These are phyloP conservation scores for Saturnispora gosingensis DNA, from an alignment of 805 yeast genomes.

Conservation along the genomic window DNA sequence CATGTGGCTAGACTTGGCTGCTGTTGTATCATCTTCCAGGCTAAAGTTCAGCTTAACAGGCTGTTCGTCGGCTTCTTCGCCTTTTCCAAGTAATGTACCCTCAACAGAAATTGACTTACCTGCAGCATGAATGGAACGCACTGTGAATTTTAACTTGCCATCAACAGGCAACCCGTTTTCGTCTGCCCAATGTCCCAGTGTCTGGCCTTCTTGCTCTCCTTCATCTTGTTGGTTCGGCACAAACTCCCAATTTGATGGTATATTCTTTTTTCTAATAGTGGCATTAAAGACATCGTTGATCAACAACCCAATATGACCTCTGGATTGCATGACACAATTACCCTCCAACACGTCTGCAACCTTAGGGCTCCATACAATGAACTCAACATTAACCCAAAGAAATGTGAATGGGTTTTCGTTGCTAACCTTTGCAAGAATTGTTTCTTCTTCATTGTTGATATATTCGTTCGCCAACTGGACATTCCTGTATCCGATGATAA, in stretches of 20 bases:
- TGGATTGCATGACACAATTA: conserved; percentile 82
- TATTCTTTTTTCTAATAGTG: conserved; percentile 71
- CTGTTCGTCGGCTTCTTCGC: conserved; percentile 31
- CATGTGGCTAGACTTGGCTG: conserved; percentile 26
- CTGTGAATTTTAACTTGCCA: conserved; percentile 71
- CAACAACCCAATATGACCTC: conserved; percentile 86
- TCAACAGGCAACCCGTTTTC: conserved; percentile 63
- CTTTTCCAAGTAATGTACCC: conserved; percentile 65
- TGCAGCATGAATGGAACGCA: conserved; percentile 62
- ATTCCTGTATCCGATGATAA: conserved; percentile 71
- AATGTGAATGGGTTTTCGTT: conserved; percentile 83
- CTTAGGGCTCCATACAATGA: conserved; percentile 84
- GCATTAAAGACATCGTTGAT: conserved; percentile 94
- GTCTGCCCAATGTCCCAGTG: conserved; percentile 82
- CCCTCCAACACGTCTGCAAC: conserved; percentile 87
- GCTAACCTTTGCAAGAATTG: conserved; percentile 55
- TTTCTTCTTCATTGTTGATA: conserved; percentile 22
- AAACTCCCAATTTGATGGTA: conserved; percentile 83
- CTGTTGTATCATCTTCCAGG: conserved; percentile 4
- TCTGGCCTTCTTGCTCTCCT: conserved; percentile 18
- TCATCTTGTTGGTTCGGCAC: conserved; percentile 72
- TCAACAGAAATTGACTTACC: conserved; percentile 81
- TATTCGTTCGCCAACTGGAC: conserved; percentile 42
- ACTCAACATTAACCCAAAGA: conserved; percentile 75
- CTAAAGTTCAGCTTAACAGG: conserved; percentile 35